phyloP scores from a whole-genome alignment of 2,329 filamentous ascomycete species.

The Trichoderma sp. region DNA sequence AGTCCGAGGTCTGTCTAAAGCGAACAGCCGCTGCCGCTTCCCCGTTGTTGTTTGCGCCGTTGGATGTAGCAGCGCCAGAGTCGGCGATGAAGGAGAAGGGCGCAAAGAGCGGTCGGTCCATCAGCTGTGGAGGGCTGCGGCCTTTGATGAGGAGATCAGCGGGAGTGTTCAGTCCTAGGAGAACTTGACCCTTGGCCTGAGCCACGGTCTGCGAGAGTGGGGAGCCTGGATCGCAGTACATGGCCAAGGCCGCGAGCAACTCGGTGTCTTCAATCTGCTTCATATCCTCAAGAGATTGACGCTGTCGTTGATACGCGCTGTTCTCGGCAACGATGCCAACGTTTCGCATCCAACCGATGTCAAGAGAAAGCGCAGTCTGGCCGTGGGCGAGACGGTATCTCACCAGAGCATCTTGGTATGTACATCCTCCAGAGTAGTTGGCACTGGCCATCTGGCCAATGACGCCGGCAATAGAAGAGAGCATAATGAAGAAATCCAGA shows the following conservation, averaged over 20 bases:
- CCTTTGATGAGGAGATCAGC: background rate
- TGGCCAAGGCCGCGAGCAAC: background rate
- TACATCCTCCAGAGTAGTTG: slow-evolving; percentile 46
- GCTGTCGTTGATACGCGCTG: slow-evolving; percentile 1
- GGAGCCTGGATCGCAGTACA: slow-evolving; percentile 13
- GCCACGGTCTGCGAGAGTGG: background rate
- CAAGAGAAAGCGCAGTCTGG: slow-evolving; percentile 19
- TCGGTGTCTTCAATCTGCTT: slow-evolving; percentile 8
- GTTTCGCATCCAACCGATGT: slow-evolving; percentile 32
- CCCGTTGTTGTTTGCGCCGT: background rate
- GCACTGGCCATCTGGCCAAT: slow-evolving; percentile 42
- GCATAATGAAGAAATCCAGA: slow-evolving; percentile 46
- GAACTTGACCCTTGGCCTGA: background rate
- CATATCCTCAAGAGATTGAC: background rate
- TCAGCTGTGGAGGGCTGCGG: background rate
- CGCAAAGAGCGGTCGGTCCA: background rate
- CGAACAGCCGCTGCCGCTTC: background rate
- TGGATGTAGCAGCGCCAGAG: background rate
- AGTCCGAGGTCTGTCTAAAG: background rate
- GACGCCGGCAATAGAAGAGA: slow-evolving; percentile 36
- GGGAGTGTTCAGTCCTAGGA: slow-evolving; percentile 2
- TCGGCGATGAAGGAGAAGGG: background rate
- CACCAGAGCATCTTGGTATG: slow-evolving; percentile 39
- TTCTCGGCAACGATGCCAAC: slow-evolving; percentile 37
- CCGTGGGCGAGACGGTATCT: slow-evolving; percentile 26